Conservation (phyloP, 2,329 filamentous ascomycete species). For the Didymella exigua region DNA sequence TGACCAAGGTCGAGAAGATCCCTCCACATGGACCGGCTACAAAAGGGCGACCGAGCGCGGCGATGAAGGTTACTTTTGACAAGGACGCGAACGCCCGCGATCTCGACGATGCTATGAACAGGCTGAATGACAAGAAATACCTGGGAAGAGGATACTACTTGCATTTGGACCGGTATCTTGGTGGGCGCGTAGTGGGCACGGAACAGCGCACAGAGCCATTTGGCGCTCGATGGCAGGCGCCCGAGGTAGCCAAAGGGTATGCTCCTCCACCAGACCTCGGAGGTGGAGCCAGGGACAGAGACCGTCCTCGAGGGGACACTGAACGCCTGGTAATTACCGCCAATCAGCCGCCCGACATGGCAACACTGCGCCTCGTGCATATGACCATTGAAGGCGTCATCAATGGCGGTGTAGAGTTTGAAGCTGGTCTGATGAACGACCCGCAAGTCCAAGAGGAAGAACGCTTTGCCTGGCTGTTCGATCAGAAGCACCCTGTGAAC, state of each 20-base stretch:
- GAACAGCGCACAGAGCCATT: constrained; percentile 36
- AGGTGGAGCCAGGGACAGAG: constrained; percentile 25
- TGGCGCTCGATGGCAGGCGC: constrained; percentile 38
- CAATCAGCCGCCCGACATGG: constrained; percentile 75
- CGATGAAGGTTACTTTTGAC: constrained; percentile 44
- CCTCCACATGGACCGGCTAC: constrained; percentile 27
- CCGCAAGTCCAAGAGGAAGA: constrained; percentile 83
- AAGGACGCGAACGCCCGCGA: constrained; percentile 36
- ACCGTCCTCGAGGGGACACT: constrained; percentile 29
- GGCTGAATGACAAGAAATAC: constrained; percentile 44
- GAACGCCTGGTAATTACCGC: constrained; percentile 53
- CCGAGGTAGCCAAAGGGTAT: constrained; percentile 37
- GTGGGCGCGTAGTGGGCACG: constrained; percentile 30
- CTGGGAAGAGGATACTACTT: constrained; percentile 42
- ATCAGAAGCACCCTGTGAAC: constrained; percentile 73
- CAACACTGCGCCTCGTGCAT: constrained; percentile 82
- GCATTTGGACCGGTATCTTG: constrained; percentile 42
- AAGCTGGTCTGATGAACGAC: constrained; percentile 87
- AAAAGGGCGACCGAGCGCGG: constrained; percentile 30
- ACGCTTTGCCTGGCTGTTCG: constrained; percentile 94
- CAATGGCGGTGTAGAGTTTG: constrained; percentile 82
- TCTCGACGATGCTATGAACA: constrained; percentile 41
- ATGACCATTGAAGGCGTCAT: constrained; percentile 82
- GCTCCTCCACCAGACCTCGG: constrained; percentile 39
- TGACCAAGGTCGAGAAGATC: constrained; percentile 39